phyloP scores from a whole-genome alignment of 192 early-diverging fungal species.

The Chytriomyces sp. region DNA sequence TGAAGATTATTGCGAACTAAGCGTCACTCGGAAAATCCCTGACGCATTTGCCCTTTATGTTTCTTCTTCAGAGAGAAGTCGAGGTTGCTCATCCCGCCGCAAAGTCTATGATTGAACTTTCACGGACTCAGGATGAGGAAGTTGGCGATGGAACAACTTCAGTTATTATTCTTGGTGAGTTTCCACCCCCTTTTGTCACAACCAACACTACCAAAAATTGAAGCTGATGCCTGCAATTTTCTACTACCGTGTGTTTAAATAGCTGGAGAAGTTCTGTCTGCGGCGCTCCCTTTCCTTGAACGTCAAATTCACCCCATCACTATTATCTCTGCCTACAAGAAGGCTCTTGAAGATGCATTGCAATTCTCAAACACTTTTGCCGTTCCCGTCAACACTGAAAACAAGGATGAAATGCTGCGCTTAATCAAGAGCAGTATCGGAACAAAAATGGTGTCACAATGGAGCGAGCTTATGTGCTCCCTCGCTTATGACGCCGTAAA shows the following conservation, averaged over 20 bases:
- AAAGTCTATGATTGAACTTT: slow-evolving; percentile 99
- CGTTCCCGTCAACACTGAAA: slow-evolving; percentile 78
- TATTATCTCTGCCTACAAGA: slow-evolving; percentile 92
- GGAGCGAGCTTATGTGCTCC: slow-evolving; percentile 97
- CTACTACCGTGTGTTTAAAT: slow-evolving; percentile 9
- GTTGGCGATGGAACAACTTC: slow-evolving; percentile 99
- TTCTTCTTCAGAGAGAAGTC: slow-evolving; percentile 75
- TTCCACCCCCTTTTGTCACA: background rate
- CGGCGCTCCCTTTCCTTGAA: slow-evolving; percentile 90
- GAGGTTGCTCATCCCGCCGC: slow-evolving; percentile 99
- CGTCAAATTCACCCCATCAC: slow-evolving; percentile 98
- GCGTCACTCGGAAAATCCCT: background rate
- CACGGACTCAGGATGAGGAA: slow-evolving; percentile 99
- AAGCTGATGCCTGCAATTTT: background rate
- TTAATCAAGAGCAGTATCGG: slow-evolving; percentile 93
- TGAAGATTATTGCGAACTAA: background rate
- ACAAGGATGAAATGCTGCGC: slow-evolving; percentile 87
- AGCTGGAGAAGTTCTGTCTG: slow-evolving; percentile 96
- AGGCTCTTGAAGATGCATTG: slow-evolving; percentile 91
- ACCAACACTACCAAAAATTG: background rate
- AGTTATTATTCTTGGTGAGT: slow-evolving; percentile 94
- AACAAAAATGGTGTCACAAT: slow-evolving; percentile 94
- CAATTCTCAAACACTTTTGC: slow-evolving; percentile 84
- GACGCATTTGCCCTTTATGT: background rate
- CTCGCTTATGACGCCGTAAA: slow-evolving; percentile 96